These are phyloP conservation scores for Fraxinus sp. DNA, from an alignment of 305 asterid species.

Conservation along the genomic window DNA sequence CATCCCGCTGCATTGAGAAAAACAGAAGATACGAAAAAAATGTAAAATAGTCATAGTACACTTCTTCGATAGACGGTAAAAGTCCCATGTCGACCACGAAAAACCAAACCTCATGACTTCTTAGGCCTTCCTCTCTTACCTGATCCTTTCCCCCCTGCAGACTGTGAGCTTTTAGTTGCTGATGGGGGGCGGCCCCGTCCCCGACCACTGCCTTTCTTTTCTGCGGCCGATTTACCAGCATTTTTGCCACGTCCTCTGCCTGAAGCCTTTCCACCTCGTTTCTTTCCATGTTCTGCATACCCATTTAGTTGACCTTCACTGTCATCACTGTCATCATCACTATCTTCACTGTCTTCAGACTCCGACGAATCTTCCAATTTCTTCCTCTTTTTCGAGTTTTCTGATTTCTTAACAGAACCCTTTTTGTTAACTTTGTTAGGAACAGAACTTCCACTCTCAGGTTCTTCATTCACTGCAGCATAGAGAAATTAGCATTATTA, in stretches of 20 bases:
- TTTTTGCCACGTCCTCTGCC: conserved; percentile 58
- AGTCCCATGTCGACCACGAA: conserved; percentile 10
- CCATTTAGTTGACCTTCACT: conserved; percentile 61
- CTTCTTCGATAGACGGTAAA: conserved; percentile 15
- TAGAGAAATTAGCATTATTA: conserved; percentile 18
- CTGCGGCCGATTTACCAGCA: conserved; percentile 36
- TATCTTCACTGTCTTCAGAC: conserved; percentile 51
- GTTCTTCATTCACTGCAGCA: conserved; percentile 49
- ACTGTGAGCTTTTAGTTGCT: conserved; percentile 31
- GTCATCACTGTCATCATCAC: conserved; percentile 30
- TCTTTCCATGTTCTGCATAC: conserved; percentile 23
- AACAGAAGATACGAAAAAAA: not conserved
- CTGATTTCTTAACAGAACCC: conserved; percentile 41
- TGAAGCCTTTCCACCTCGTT: conserved; percentile 36
- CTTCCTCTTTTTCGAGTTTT: conserved; percentile 66
- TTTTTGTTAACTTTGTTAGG: conserved; percentile 44
- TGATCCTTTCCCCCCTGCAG: conserved; percentile 37
- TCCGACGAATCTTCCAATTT: conserved; percentile 56
- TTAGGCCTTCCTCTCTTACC: conserved; percentile 81
- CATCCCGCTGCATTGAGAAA: conserved; percentile 29
- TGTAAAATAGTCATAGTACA: conserved; percentile 20
- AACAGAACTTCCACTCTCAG: conserved; percentile 28
- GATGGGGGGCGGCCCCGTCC: conserved; percentile 74
- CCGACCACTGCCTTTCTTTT: conserved; percentile 51
- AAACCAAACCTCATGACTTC: conserved; percentile 35